Evolutionary conservation across 2,329 filamentous ascomycete genomes (phyloP).

Genomic region (Setomelanomma holmii): DNA sequence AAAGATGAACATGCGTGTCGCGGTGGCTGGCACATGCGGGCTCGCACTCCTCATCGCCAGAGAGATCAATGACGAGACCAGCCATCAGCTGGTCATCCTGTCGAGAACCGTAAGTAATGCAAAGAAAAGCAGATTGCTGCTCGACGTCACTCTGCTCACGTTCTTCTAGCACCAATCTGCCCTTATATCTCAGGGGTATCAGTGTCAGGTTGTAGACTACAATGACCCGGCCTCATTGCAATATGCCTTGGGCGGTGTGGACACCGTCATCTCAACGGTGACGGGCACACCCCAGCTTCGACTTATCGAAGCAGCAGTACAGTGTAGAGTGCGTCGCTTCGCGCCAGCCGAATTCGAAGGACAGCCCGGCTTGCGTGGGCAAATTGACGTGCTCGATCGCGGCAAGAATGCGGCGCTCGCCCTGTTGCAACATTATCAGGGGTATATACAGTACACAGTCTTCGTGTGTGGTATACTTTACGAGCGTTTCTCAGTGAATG

Average conservation of each 20-base stretch:
- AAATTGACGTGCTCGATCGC: conserved; percentile 67
- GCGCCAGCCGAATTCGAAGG: conserved; percentile 81
- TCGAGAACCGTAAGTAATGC: conserved; percentile 65
- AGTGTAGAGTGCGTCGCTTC: conserved; percentile 70
- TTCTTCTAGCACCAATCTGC: conserved; percentile 59
- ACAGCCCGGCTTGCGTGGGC: conserved; percentile 61
- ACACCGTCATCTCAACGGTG: conserved; percentile 78
- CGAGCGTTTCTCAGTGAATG: conserved; percentile 74
- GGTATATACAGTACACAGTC: conserved; percentile 70
- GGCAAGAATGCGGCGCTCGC: conserved; percentile 64
- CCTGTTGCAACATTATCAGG: conserved; percentile 62
- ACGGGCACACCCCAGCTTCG: conserved; percentile 70
- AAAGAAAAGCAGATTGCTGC: too few species aligned
- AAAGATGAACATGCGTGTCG: conserved; percentile 63
- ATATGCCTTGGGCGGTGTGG: conserved; percentile 73
- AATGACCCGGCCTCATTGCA: conserved; percentile 63
- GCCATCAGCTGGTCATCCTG: conserved; percentile 73
- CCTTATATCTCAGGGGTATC: conserved; percentile 64
- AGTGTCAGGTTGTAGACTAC: conserved; percentile 75
- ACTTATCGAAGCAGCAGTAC: conserved; percentile 74
- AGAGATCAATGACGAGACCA: conserved; percentile 66
- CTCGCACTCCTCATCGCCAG: conserved; percentile 65
- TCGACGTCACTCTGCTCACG: too few species aligned
- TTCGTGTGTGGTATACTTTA: conserved; percentile 77
- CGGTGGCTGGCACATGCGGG: conserved; percentile 67